These are phyloP conservation scores for Phytophthora lateralis DNA, from an alignment of 352 stramenopile genomes.

Conservation along the genomic window DNA sequence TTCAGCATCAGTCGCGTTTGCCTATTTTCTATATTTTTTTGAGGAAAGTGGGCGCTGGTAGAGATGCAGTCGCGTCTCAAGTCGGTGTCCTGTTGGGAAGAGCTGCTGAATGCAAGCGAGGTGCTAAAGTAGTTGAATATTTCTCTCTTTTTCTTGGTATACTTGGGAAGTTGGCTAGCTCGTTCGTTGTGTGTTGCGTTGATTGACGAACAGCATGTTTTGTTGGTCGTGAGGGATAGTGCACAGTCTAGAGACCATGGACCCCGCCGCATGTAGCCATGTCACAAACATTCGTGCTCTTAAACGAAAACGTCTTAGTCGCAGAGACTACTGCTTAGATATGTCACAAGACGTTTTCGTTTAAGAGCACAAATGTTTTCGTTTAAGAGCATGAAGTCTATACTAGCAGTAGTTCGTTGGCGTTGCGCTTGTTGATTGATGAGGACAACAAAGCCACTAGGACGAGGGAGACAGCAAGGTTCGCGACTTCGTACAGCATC, in stretches of 20 bases:
- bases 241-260: no score
- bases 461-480: conserved; percentile 46
- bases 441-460: conserved; percentile 24
- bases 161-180: background rate
- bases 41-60: conserved; percentile 34
- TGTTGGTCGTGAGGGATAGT: background rate
- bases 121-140: conserved; percentile 50
- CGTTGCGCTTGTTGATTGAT: background rate
- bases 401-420: conserved; percentile 1
- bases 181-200: background rate
- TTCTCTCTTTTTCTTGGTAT: conserved; percentile 43
- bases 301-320: no score
- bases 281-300: no score
- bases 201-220: background rate
- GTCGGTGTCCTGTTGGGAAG: conserved; percentile 31
- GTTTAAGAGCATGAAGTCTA: no score
- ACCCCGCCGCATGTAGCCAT: conserved; percentile 19
- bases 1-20: conserved; percentile 50
- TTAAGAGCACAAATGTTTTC: no score
- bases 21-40: conserved; percentile 57
- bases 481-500: conserved; percentile 81
- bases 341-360: no score
- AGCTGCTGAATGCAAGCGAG: conserved; percentile 38
- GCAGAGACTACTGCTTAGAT: no score
- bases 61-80: conserved; percentile 19